Percentiles rank a stretch among this genome's conserved stretches.
Evolutionary conservation across 1,139 yeast genomes (phyloP).

Genomic region (Meyerozyma sp.): DNA sequence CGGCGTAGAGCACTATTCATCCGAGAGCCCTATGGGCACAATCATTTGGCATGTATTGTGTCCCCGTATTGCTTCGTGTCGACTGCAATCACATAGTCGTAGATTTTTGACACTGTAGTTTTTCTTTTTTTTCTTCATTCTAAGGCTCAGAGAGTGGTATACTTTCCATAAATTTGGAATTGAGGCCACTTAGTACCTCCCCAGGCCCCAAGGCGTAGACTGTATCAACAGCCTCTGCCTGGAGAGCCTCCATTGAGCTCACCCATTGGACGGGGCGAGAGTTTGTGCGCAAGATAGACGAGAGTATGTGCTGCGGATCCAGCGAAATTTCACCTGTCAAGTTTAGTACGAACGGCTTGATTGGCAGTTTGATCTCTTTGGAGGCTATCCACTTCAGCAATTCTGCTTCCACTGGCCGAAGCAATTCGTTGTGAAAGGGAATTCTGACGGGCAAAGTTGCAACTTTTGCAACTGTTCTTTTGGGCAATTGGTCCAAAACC

Average conservation of each 20-base stretch:
- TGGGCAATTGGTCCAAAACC: neutral
- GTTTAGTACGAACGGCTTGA: constrained; percentile 12
- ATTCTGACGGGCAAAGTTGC: neutral
- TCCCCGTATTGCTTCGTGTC: too few species aligned
- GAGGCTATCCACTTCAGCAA: neutral
- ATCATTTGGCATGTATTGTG: too few species aligned
- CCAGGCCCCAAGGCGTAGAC: constrained; percentile 39
- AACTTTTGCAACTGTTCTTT: neutral
- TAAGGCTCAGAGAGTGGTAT: neutral
- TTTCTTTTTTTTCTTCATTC: neutral
- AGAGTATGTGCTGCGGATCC: constrained; percentile 15
- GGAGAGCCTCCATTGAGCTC: constrained; percentile 23
- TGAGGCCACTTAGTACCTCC: constrained; percentile 1
- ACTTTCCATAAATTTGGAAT: neutral
- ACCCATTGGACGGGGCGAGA: constrained; percentile 43
- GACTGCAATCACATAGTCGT: too few species aligned
- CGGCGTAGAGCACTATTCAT: too few species aligned
- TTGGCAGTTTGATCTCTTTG: neutral
- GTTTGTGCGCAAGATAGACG: constrained; percentile 29
- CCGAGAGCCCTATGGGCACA: too few species aligned
- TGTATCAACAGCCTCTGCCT: constrained; percentile 11
- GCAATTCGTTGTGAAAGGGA: neutral
- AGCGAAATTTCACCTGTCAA: constrained; percentile 21
- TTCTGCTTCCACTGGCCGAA: neutral
- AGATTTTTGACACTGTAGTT: neutral